Percentiles rank a stretch among this genome's conserved stretches.
Evolutionary conservation across 495 filamentous ascomycete species (phyloP).

Genomic region (Aspergillus saccharolyticus): DNA sequence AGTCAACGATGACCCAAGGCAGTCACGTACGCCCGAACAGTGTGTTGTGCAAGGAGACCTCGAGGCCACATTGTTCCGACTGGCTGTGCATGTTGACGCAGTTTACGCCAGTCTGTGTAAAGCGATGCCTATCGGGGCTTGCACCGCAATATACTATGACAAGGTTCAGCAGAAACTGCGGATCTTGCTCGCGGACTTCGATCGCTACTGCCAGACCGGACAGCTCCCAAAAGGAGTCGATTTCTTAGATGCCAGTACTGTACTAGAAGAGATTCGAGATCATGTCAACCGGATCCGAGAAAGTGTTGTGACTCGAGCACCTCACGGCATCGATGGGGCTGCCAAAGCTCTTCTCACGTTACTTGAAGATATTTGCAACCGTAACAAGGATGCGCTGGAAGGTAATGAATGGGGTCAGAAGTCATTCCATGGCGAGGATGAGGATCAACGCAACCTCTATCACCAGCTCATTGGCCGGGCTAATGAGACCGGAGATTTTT

Average conservation of each 20-base stretch:
- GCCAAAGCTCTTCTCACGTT: slow-evolving; percentile 39
- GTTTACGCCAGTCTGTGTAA: slow-evolving; percentile 44
- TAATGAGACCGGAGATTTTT: slow-evolving; percentile 32
- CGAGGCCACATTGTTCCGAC: slow-evolving; percentile 47
- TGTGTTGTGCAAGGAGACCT: slow-evolving; percentile 46
- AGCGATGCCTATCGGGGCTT: slow-evolving; percentile 41
- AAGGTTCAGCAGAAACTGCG: slow-evolving; percentile 38
- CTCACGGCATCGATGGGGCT: slow-evolving; percentile 36
- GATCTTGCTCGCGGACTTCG: slow-evolving; percentile 37
- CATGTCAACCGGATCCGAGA: slow-evolving; percentile 32
- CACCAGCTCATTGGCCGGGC: slow-evolving; percentile 42
- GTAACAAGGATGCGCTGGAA: slow-evolving; percentile 44
- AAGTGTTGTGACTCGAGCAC: slow-evolving; percentile 32
- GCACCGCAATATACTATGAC: slow-evolving; percentile 45
- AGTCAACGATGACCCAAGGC: slow-evolving; percentile 20
- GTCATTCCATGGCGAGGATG: slow-evolving; percentile 39
- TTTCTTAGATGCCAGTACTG: slow-evolving; percentile 28
- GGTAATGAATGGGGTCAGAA: slow-evolving; percentile 35
- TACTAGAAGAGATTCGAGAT: slow-evolving; percentile 31
- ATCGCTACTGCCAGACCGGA: slow-evolving; percentile 38
- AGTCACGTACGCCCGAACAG: slow-evolving; percentile 33
- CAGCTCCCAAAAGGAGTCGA: slow-evolving; percentile 16
- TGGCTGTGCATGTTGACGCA: slow-evolving; percentile 44
- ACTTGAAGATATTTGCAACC: slow-evolving; percentile 38
- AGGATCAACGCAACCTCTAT: slow-evolving; percentile 47